These are phyloP conservation scores for Trichoderma endophyticum DNA, from an alignment of 2,329 filamentous ascomycete species.

Conservation along the genomic window DNA sequence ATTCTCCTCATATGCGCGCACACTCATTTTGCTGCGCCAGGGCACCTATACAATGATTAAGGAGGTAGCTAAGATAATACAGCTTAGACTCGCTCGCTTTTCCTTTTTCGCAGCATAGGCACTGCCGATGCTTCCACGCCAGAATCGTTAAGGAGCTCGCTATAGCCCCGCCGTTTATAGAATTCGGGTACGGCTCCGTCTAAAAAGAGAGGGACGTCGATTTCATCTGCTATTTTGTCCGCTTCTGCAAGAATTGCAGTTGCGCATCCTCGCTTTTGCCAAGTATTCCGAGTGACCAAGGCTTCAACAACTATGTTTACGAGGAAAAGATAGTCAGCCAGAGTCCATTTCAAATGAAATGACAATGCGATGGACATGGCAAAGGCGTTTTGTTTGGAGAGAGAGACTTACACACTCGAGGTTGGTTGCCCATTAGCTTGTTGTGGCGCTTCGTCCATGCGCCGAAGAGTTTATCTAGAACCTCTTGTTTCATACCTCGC, in stretches of 20 bases:
- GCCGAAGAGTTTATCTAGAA: background rate
- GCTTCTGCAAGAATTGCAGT: background rate
- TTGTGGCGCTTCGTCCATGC: background rate
- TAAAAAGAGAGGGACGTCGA: background rate
- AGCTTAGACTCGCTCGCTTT: background rate
- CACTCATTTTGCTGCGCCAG: background rate
- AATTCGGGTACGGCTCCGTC: background rate
- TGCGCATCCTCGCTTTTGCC: background rate
- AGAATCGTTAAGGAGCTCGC: background rate
- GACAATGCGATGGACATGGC: background rate
- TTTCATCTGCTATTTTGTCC: background rate
- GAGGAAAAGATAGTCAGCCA: background rate
- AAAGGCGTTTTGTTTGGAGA: background rate
- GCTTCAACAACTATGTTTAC: background rate
- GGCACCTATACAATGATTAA: background rate
- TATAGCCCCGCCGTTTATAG: background rate
- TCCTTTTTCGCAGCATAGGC: background rate
- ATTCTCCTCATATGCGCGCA: background rate
- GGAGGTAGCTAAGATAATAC: background rate
- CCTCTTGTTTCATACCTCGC: background rate
- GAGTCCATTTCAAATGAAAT: background rate
- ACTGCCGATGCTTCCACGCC: background rate
- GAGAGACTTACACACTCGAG: background rate
- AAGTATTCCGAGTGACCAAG: background rate
- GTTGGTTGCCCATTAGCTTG: background rate